phyloP scores from a whole-genome alignment of 768 basidiomycete genomes.

The Neoboletus brunneissimus region DNA sequence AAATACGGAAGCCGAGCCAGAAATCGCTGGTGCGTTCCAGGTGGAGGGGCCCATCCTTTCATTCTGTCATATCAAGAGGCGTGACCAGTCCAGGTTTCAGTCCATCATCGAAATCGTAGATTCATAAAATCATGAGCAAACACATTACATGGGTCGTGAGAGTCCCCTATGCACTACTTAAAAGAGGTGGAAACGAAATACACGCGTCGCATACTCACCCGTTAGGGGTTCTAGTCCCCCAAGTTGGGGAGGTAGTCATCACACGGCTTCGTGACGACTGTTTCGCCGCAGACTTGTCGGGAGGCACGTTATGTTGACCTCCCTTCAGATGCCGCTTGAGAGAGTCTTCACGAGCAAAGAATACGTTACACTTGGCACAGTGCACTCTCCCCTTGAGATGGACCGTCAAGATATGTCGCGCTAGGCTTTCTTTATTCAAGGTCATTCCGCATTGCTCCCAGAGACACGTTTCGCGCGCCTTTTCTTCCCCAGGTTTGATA shows the following conservation, averaged over 20 bases:
- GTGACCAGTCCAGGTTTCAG: neutral
- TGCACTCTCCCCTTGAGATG: conserved; percentile 18
- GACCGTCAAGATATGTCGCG: conserved; percentile 27
- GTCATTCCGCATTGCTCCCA: conserved; percentile 19
- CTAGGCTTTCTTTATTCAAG: conserved; percentile 31
- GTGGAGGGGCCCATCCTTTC: neutral
- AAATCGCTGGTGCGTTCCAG: neutral
- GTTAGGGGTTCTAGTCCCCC: neutral
- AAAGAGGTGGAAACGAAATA: neutral
- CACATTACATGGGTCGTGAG: no score
- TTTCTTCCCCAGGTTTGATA: conserved; percentile 19
- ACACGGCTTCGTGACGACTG: neutral
- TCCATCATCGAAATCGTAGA: neutral
- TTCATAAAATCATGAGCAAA: neutral
- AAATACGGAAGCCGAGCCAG: neutral
- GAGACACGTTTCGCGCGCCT: conserved; percentile 7
- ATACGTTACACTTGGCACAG: conserved; percentile 16
- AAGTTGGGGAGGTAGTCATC: neutral
- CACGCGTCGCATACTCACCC: no score
- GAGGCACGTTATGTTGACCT: conserved; percentile 4
- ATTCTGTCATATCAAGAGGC: no score
- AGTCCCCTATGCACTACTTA: no score
- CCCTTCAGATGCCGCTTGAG: conserved; percentile 26
- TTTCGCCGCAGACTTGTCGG: neutral
- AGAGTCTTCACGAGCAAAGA: conserved; percentile 31